Conservation (phyloP, 208 protist genomes). For the Porcisia hertigi region DNA sequence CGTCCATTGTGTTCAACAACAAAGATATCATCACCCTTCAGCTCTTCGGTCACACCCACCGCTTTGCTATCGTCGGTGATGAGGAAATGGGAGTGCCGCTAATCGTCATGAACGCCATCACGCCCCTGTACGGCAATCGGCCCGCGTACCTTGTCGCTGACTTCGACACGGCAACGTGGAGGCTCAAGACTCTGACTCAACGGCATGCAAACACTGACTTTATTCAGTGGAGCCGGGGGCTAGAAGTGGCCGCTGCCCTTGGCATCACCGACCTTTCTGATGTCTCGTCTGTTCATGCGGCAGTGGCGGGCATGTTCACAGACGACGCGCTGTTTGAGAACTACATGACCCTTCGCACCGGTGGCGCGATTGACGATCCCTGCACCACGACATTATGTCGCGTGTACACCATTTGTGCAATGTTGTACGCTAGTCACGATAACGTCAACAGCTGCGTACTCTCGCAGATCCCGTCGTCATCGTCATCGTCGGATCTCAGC, state of each 20-base stretch:
- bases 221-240: slow-evolving; percentile 34
- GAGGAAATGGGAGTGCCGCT: slow-evolving; percentile 23
- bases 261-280: slow-evolving; percentile 43
- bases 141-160: slow-evolving; percentile 67
- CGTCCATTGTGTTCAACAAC: slow-evolving; percentile 44
- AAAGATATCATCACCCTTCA: slow-evolving; percentile 48
- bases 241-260: slow-evolving; percentile 42
- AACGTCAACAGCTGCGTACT: slow-evolving; percentile 43
- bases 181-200: slow-evolving; percentile 40
- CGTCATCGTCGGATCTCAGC: slow-evolving; percentile 1
- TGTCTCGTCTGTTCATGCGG: slow-evolving; percentile 22
- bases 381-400: slow-evolving; percentile 64
- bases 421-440: slow-evolving; percentile 41
- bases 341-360: slow-evolving; percentile 55
- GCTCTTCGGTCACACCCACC: slow-evolving; percentile 82
- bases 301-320: slow-evolving; percentile 31
- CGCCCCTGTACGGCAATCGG: slow-evolving; percentile 52
- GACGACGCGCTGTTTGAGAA: slow-evolving; percentile 47
- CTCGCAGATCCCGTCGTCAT: slow-evolving; percentile 3
- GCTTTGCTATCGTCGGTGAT: slow-evolving; percentile 52
- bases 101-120: slow-evolving; percentile 30
- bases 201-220: slow-evolving; percentile 39
- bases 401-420: slow-evolving; percentile 48
- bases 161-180: slow-evolving; percentile 37
- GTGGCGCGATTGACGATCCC: slow-evolving; percentile 33